Percentiles rank a stretch among this genome's conserved stretches.
Conservation (phyloP, 345 rosid genomes). For the Cardiospermum halicacabum region DNA sequence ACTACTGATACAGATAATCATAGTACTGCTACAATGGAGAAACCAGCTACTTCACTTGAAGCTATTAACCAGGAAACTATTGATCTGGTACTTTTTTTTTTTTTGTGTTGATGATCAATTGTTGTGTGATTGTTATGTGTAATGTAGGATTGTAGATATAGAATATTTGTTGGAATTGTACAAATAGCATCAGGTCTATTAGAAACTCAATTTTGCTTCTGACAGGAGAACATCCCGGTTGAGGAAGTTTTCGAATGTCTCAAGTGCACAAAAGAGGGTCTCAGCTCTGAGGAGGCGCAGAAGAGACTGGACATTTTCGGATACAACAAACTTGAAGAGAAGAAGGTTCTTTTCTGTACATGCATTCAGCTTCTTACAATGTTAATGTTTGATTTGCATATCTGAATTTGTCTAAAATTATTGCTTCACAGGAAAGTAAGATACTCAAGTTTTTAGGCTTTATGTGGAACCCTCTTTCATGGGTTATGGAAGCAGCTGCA, state of each 20-base stretch:
- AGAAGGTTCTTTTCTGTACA: slow-evolving; percentile 25
- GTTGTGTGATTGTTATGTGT: neutral
- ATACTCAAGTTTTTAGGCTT: slow-evolving; percentile 53
- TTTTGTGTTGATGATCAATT: neutral
- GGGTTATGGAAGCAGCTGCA: slow-evolving; percentile 66
- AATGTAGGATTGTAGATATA: neutral
- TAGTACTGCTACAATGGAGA: slow-evolving; percentile 43
- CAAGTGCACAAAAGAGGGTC: slow-evolving; percentile 48
- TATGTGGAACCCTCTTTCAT: slow-evolving; percentile 65
- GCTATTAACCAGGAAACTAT: slow-evolving; percentile 72
- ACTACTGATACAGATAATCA: too few relatives aligned
- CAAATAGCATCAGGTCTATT: neutral
- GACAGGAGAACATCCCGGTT: slow-evolving; percentile 50
- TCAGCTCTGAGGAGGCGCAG: slow-evolving; percentile 37
- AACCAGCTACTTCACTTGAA: slow-evolving; percentile 46
- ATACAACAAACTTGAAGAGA: slow-evolving; percentile 60
- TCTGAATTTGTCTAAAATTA: neutral
- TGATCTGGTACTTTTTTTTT: slow-evolving; percentile 47
- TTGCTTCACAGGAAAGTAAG: slow-evolving; percentile 42
- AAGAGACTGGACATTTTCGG: slow-evolving; percentile 47
- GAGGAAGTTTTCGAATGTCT: slow-evolving; percentile 50
- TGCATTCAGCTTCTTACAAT: neutral
- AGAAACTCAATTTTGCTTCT: neutral
- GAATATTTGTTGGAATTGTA: neutral
- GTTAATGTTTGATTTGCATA: neutral